These are phyloP conservation scores for Eucalyptus pumila DNA, from an alignment of 345 rosid species.

Conservation along the genomic window DNA sequence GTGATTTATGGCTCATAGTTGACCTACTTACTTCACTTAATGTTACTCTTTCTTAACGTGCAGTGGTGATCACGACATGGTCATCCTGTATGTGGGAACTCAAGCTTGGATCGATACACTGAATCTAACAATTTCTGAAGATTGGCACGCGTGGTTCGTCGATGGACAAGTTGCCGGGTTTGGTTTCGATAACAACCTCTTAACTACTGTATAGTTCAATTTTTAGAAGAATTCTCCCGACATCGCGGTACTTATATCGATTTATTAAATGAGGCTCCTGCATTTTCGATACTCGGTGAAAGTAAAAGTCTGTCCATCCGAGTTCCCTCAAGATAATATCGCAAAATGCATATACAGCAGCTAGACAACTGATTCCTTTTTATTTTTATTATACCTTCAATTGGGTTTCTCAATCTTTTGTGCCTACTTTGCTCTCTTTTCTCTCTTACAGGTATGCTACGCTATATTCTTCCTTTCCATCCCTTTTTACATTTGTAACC, in stretches of 20 bases:
- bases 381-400: background rate
- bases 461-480: background rate
- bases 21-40: background rate
- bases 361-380: background rate
- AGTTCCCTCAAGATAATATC: background rate
- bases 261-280: background rate
- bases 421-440: background rate
- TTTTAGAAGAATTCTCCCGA: background rate
- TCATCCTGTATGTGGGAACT: background rate
- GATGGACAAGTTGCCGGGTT: background rate
- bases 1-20: background rate
- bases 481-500: background rate
- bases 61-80: background rate
- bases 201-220: background rate
- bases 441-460: background rate
- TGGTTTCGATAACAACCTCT: background rate
- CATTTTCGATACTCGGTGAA: background rate
- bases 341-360: background rate
- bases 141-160: background rate
- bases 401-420: background rate
- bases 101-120: background rate
- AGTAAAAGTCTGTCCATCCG: background rate
- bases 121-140: background rate
- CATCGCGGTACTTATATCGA: fast-evolving
- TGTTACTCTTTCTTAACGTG: background rate